Conservation (phyloP, 441 rosid species). For the Adansonia madagascariensis region DNA sequence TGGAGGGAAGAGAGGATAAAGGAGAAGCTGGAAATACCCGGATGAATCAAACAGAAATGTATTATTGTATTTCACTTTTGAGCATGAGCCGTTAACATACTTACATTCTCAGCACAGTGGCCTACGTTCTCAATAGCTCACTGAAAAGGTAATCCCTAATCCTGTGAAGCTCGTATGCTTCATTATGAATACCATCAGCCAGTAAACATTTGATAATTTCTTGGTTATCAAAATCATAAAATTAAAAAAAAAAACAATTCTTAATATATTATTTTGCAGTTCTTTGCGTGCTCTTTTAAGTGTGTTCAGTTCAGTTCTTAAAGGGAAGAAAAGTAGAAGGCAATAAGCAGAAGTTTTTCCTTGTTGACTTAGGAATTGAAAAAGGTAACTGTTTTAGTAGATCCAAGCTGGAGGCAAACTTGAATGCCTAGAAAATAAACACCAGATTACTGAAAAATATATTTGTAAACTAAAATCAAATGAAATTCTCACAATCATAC, state of each 20-base stretch:
- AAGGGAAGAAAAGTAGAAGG: neutral
- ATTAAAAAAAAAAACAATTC: neutral
- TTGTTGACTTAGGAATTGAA: neutral
- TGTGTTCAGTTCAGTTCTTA: neutral
- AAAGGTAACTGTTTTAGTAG: neutral
- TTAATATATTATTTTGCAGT: too few relatives aligned
- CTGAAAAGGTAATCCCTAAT: constrained; percentile 69
- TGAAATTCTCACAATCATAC: constrained; percentile 15
- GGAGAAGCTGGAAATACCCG: constrained; percentile 7
- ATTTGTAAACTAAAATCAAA: neutral
- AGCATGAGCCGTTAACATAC: neutral
- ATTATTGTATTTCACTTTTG: neutral
- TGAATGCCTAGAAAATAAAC: neutral
- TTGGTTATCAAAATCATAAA: neutral
- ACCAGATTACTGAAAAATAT: neutral
- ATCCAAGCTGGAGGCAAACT: neutral
- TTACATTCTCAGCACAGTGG: constrained; percentile 71
- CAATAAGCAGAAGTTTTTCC: neutral
- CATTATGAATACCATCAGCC: constrained; percentile 80
- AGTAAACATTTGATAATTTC: constrained; percentile 27
- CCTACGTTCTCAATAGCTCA: constrained; percentile 75
- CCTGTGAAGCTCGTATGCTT: constrained; percentile 80
- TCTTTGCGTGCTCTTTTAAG: neutral
- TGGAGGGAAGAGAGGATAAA: constrained; percentile 15
- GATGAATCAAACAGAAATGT: neutral